phyloP scores from a whole-genome alignment of 805 yeast genomes.

The Sugiyamaella valdiviana region DNA sequence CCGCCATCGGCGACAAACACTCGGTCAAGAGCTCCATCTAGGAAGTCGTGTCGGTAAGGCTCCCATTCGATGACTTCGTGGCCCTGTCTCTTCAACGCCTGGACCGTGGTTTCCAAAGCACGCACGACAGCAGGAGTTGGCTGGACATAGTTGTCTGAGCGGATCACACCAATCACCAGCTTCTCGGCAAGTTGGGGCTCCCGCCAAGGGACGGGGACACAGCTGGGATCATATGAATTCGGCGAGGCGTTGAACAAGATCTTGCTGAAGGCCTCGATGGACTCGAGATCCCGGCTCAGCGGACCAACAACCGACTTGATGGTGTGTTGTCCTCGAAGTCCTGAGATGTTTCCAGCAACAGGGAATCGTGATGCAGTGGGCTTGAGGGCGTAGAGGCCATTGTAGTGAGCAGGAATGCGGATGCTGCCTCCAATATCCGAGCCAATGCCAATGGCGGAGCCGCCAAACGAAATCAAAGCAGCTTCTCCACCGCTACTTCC shows the following conservation, averaged over 20 bases:
- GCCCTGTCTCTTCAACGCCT: conserved; percentile 51
- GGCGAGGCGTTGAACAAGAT: conserved; percentile 38
- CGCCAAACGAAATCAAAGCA: conserved; percentile 40
- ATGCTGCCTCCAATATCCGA: conserved; percentile 50
- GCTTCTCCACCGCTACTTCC: conserved; percentile 55
- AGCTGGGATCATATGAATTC: conserved; percentile 45
- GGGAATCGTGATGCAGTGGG: conserved; percentile 41
- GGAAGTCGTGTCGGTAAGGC: conserved; percentile 33
- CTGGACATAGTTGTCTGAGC: conserved; percentile 40
- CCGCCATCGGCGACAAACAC: conserved; percentile 46
- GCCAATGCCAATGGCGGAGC: conserved; percentile 47
- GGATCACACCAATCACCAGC: conserved; percentile 42
- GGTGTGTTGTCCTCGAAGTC: conserved; percentile 34
- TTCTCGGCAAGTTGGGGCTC: conserved; percentile 26
- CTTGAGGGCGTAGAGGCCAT: conserved; percentile 43
- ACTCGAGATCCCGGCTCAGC: conserved; percentile 34
- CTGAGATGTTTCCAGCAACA: conserved; percentile 31
- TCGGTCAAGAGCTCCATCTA: conserved; percentile 1
- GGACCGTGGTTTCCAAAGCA: conserved; percentile 47
- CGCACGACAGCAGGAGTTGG: conserved; percentile 54
- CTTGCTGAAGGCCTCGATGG: conserved; percentile 37
- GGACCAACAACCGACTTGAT: conserved; percentile 46
- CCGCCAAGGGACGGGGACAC: conserved; percentile 47
- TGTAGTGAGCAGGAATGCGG: conserved; percentile 44
- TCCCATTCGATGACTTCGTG: conserved; percentile 48